Base-by-base conservation (phyloP, 257 asterid genomes). In the Apocynum venetum region DNA sequence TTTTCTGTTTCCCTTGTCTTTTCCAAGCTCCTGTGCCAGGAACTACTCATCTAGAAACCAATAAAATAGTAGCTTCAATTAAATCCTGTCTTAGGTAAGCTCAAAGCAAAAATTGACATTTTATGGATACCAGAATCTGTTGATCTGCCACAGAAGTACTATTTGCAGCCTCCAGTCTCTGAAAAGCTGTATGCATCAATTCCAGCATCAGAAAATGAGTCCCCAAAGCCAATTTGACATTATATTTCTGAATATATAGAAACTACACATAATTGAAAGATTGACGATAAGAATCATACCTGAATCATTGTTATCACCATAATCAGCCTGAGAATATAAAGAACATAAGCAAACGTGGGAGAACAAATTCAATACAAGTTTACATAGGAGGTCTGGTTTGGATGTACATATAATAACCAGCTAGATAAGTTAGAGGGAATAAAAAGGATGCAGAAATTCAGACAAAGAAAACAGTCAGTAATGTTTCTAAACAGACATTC, bases 131-230 rank as follows among this genome's bases (percentile, higher is more conserved):
- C 76, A 96, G 87, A 88, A 96, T 96, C 87, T 96, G 99, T 78
- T 96, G 98, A 67, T 96, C 99, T 71, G 97, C 98, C 76, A 87
- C 88, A 56, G 94, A 86, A 78, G 96, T 79, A 88, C 87, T 84
- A 79, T 80, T 90, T 79, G 86, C 78, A 78, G 86, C 81, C 52
- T 92, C 98, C 83, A 80, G 89, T 78, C 82, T 93, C 86, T 86
- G 90, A 77, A 77, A 69, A 61, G 85, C 99, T 96, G 90, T 75
- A 86, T 67, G 75, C 77, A 88, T 74, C 83, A 85, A 83, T 68
- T 67, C 48, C 76, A 68, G 44, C 47, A 75, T 55, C 35, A 77
- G 73, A 52, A 76, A 51, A 56, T 44, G 49, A 49, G 70, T 6
- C 53, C 75, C 41, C 78, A 65, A 51, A 66, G 67, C 31, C 72